phyloP scores from a whole-genome alignment of 768 basidiomycete species.

The Suillus bovinus region DNA sequence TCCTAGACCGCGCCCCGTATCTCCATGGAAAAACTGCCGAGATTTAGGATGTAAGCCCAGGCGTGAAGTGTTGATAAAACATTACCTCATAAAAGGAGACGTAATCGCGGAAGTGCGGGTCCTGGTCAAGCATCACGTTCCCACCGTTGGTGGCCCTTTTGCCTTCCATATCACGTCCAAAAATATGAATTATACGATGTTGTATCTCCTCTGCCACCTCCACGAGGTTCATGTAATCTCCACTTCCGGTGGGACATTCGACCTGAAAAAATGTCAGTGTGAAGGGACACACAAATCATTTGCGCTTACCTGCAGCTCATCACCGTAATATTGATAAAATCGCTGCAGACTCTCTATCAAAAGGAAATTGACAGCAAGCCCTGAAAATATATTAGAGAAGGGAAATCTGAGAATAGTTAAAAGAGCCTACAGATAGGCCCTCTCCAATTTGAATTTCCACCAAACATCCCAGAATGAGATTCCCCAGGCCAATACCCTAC shows the following conservation, averaged over 20 bases:
- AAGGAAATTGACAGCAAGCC: constrained; percentile 96
- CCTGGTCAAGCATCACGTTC: constrained; percentile 80
- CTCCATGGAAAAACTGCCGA: constrained; percentile 89
- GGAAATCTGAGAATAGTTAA: neutral
- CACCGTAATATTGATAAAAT: constrained; percentile 97
- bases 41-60: neutral
- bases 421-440: constrained; percentile 75
- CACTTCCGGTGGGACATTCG: constrained; percentile 95
- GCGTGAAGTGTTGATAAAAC: neutral
- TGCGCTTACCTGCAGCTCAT: constrained; percentile 64
- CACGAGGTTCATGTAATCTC: constrained; percentile 97
- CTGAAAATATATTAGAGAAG: constrained; percentile 35
- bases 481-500: constrained; percentile 99
- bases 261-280: constrained; percentile 41
- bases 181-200: constrained; percentile 98
- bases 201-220: constrained; percentile 97
- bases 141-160: constrained; percentile 91
- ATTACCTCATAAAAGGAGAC: constrained; percentile 92
- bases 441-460: constrained; percentile 97
- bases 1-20: constrained; percentile 89
- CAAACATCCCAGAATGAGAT: constrained; percentile 96
- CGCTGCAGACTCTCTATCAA: constrained; percentile 95
- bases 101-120: constrained; percentile 96
- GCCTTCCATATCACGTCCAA: constrained; percentile 88
- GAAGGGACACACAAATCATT: neutral